A percentile compares a stretch with the other conserved stretches of the same genome.
phyloP scores from a whole-genome alignment of 2,329 filamentous ascomycete genomes.

The Phialophora macrospora region DNA sequence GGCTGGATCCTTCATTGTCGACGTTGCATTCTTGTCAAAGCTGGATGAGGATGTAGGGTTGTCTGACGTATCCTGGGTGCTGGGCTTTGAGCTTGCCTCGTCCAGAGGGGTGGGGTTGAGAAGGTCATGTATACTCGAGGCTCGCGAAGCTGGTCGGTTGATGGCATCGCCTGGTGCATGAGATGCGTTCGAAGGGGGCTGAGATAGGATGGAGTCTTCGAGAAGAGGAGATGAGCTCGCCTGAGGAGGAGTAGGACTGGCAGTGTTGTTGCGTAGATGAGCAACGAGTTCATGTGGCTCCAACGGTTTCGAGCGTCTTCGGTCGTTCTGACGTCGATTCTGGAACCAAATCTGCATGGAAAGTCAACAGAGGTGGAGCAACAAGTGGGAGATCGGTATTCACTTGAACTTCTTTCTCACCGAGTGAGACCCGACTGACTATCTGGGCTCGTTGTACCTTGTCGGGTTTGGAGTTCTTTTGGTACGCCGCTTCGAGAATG shows the following conservation, averaged over 20 bases:
- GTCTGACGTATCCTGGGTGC: slow-evolving; percentile 22
- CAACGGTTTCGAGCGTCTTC: slow-evolving; percentile 83
- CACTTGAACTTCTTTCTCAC: slow-evolving; percentile 97
- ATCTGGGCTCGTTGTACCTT: slow-evolving; percentile 84
- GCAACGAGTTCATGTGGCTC: slow-evolving; percentile 73
- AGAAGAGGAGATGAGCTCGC: slow-evolving; percentile 15
- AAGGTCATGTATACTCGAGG: slow-evolving; percentile 38
- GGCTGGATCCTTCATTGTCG: neutral
- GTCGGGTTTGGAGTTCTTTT: slow-evolving; percentile 85
- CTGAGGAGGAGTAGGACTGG: slow-evolving; percentile 24
- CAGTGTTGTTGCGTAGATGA: slow-evolving; percentile 37
- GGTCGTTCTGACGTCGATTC: slow-evolving; percentile 89
- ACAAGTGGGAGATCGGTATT: slow-evolving; percentile 21
- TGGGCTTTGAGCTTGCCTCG: slow-evolving; percentile 12
- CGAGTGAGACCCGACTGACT: slow-evolving; percentile 81
- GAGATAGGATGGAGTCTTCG: slow-evolving; percentile 8
- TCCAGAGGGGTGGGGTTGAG: slow-evolving; percentile 32
- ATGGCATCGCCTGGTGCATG: slow-evolving; percentile 24
- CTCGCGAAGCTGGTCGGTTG: slow-evolving; percentile 31
- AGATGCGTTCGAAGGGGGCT: slow-evolving; percentile 2
- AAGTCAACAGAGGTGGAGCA: slow-evolving; percentile 40
- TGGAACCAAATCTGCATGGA: slow-evolving; percentile 88
- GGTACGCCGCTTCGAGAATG: slow-evolving; percentile 84
- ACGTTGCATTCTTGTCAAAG: slow-evolving; percentile 15
- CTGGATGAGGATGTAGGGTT: slow-evolving; percentile 31